phyloP scores from a whole-genome alignment of 257 asterid species.

The Gardenia jasminoides region DNA sequence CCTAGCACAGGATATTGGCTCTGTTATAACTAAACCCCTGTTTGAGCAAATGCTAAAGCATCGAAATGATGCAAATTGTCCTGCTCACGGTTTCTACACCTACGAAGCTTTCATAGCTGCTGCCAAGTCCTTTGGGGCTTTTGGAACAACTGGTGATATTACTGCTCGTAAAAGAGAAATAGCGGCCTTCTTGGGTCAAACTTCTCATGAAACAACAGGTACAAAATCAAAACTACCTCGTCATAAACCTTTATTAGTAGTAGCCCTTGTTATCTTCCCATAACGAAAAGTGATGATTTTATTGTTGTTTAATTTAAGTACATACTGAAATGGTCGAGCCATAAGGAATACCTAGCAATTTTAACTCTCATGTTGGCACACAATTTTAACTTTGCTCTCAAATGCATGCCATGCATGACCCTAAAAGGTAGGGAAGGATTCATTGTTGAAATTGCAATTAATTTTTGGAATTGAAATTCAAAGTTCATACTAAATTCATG shows the following conservation, averaged over 20 bases:
- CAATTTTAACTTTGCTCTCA: too few relatives aligned
- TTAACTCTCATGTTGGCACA: not conserved
- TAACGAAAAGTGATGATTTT: not conserved
- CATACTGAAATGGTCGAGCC: not conserved
- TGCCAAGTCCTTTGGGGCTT: slow-evolving; percentile 24
- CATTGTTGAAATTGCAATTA: not conserved
- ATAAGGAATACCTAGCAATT: not conserved
- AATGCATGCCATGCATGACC: not conserved
- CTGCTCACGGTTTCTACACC: slow-evolving; percentile 32
- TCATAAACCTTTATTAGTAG: not conserved
- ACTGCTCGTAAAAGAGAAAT: slow-evolving; percentile 27
- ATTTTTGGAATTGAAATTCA: not conserved
- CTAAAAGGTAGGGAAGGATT: not conserved
- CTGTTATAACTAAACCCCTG: slow-evolving; percentile 13
- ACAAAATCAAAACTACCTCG: not conserved
- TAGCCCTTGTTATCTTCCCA: not conserved
- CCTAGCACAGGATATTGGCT: slow-evolving; percentile 24
- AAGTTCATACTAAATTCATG: too few relatives aligned
- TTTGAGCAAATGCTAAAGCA: slow-evolving; percentile 28
- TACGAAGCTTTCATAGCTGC: slow-evolving; percentile 33
- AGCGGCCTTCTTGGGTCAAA: slow-evolving; percentile 38
- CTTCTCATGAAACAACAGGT: slow-evolving; percentile 42
- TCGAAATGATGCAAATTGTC: slow-evolving; percentile 30
- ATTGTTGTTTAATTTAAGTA: not conserved
- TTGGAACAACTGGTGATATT: slow-evolving; percentile 36